A percentile compares a stretch with the other conserved stretches of the same genome.
Evolutionary conservation across 768 basidiomycete genomes (phyloP).

Genomic region (Termitomyces bulborhizus): DNA sequence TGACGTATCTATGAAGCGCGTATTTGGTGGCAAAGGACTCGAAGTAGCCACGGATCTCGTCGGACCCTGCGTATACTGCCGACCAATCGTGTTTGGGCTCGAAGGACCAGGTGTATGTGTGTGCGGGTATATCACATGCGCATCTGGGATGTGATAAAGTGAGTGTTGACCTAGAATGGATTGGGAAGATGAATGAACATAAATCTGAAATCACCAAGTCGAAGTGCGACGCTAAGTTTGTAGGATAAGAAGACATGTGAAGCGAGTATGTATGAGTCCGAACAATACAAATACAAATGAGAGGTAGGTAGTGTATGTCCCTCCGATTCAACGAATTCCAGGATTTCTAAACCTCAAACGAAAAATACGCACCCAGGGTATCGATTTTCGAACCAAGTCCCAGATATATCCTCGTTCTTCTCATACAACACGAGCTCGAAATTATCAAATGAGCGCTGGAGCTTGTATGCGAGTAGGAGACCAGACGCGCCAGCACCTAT

Average conservation of each 20-base stretch:
- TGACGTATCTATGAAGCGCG: constrained; percentile 24
- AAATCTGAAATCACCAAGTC: not conserved
- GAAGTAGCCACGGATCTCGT: constrained; percentile 26
- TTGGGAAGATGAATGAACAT: not conserved
- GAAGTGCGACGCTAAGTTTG: not conserved
- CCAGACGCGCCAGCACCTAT: constrained; percentile 32
- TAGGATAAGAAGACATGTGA: too few relatives aligned
- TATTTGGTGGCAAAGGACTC: constrained; percentile 22
- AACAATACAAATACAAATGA: not conserved
- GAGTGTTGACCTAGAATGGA: not conserved
- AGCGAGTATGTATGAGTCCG: too few relatives aligned
- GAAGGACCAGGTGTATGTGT: constrained; percentile 26
- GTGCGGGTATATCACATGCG: constrained; percentile 27
- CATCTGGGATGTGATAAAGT: constrained; percentile 13
- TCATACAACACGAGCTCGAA: constrained; percentile 27
- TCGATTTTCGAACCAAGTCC: constrained; percentile 30
- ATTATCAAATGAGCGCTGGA: constrained; percentile 28
- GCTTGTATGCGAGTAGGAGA: constrained; percentile 23
- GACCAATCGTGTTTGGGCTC: constrained; percentile 28
- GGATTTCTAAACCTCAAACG: too few relatives aligned
- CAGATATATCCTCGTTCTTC: constrained; percentile 24
- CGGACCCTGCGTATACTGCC: constrained; percentile 22
- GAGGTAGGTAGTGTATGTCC: too few relatives aligned
- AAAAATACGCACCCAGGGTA: constrained; percentile 26
- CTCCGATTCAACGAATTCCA: too few relatives aligned